Conservation (phyloP, 2,329 filamentous ascomycete genomes). For the Akanthomyces dipterigenus region DNA sequence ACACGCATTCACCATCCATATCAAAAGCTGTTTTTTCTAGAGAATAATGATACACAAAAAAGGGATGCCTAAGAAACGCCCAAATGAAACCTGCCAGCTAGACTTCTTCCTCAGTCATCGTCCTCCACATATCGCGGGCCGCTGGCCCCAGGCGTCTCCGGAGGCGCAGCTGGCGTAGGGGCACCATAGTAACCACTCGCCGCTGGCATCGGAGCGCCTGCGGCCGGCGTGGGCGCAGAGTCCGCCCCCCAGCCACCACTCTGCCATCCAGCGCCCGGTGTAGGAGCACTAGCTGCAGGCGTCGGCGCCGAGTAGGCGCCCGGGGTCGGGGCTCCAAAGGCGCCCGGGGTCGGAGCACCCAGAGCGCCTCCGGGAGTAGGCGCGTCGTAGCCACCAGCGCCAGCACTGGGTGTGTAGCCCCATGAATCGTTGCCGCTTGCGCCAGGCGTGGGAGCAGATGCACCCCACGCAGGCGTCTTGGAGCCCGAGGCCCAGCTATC, state of each 20-base stretch:
- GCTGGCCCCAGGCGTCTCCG: slow-evolving; percentile 56
- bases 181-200: slow-evolving; percentile 53
- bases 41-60: slow-evolving; percentile 8
- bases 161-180: slow-evolving; percentile 51
- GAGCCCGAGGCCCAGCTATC: slow-evolving; percentile 62
- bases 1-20: neutral
- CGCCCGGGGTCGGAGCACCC: slow-evolving; percentile 55
- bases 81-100: neutral
- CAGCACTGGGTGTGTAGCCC: slow-evolving; percentile 50
- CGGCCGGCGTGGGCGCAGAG: slow-evolving; percentile 60
- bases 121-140: slow-evolving; percentile 49
- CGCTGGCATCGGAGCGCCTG: slow-evolving; percentile 62
- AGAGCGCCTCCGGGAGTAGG: slow-evolving; percentile 57
- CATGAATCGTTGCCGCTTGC: slow-evolving; percentile 53
- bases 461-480: slow-evolving; percentile 70
- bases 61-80: slow-evolving; percentile 2
- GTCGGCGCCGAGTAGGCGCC: slow-evolving; percentile 61
- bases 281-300: slow-evolving; percentile 59
- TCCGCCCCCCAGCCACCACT: slow-evolving; percentile 53
- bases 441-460: slow-evolving; percentile 51
- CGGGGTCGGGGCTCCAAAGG: slow-evolving; percentile 63
- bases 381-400: slow-evolving; percentile 55
- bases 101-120: slow-evolving; percentile 32
- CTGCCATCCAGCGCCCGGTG: slow-evolving; percentile 58
- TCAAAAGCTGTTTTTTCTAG: neutral